Evolutionary conservation across 768 basidiomycete species (phyloP).

Genomic region (Boletus patriciae): DNA sequence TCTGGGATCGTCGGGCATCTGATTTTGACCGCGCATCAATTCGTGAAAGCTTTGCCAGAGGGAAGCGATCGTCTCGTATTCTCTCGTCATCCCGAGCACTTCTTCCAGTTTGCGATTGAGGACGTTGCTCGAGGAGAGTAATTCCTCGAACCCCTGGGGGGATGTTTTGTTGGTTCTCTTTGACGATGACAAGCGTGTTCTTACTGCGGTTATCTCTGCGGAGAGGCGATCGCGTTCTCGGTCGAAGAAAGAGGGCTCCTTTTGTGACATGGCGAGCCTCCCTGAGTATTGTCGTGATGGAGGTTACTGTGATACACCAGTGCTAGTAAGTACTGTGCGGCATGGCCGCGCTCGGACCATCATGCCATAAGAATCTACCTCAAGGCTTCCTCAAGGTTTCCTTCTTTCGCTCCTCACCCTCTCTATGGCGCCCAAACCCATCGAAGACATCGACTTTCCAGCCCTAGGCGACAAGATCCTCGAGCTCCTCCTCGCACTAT

Average conservation of each 20-base stretch:
- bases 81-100: constrained; percentile 87
- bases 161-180: neutral
- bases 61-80: constrained; percentile 85
- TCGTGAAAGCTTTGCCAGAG: constrained; percentile 82
- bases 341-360: too few species aligned
- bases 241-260: constrained; percentile 67
- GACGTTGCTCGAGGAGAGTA: constrained; percentile 80
- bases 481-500: constrained; percentile 11
- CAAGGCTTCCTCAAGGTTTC: too few species aligned
- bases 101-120: constrained; percentile 92
- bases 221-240: constrained; percentile 75
- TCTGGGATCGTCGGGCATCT: constrained; percentile 35
- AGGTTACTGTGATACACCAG: too few species aligned
- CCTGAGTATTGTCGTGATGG: too few species aligned
- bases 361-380: too few species aligned
- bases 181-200: constrained; percentile 13
- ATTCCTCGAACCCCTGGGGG: constrained; percentile 79
- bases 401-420: too few species aligned
- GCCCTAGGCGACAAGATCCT: constrained; percentile 16
- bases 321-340: too few species aligned
- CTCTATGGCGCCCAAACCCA: too few species aligned
- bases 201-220: constrained; percentile 70
- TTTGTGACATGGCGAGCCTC: constrained; percentile 25
- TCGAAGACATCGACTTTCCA: constrained; percentile 17
- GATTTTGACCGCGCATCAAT: constrained; percentile 60